Percentiles rank a stretch among this genome's conserved stretches.
phyloP scores from a whole-genome alignment of 1,284 basidiomycete species.

The Porphyrellus sp. region DNA sequence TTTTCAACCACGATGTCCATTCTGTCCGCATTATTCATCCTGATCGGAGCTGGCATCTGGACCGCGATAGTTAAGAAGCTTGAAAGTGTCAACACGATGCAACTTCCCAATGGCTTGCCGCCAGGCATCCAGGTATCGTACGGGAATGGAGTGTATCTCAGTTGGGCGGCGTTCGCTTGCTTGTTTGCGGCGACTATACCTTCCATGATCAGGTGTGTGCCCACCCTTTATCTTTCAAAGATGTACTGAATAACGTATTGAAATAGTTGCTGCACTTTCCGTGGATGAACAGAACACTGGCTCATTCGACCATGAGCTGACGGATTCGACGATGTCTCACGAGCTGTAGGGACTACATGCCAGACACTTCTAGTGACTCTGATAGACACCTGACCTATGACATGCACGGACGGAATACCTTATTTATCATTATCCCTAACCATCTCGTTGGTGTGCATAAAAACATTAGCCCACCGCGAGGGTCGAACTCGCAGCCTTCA shows the following conservation, averaged over 20 bases:
- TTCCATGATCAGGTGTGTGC: conserved; percentile 64
- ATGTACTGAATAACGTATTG: conserved; percentile 11
- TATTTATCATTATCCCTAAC: conserved; percentile 28
- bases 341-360: conserved; percentile 2
- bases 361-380: not conserved
- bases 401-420: conserved; percentile 12
- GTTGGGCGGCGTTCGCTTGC: conserved; percentile 69
- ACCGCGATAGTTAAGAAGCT: conserved; percentile 68
- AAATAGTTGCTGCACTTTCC: conserved; percentile 63
- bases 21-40: conserved; percentile 56
- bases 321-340: conserved; percentile 21
- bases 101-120: conserved; percentile 43
- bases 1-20: conserved; percentile 61
- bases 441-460: not conserved
- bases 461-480: conserved; percentile 77
- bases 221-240: not conserved
- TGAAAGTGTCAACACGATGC: conserved; percentile 53
- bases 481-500: conserved; percentile 92
- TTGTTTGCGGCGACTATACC: conserved; percentile 62
- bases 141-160: conserved; percentile 60
- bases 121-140: conserved; percentile 60
- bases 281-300: conserved; percentile 48
- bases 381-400: conserved; percentile 10
- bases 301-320: conserved; percentile 21
- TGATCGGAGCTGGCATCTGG: conserved; percentile 73